These are phyloP conservation scores for Periconia digitata DNA, from an alignment of 2,329 filamentous ascomycete genomes.

Conservation along the genomic window DNA sequence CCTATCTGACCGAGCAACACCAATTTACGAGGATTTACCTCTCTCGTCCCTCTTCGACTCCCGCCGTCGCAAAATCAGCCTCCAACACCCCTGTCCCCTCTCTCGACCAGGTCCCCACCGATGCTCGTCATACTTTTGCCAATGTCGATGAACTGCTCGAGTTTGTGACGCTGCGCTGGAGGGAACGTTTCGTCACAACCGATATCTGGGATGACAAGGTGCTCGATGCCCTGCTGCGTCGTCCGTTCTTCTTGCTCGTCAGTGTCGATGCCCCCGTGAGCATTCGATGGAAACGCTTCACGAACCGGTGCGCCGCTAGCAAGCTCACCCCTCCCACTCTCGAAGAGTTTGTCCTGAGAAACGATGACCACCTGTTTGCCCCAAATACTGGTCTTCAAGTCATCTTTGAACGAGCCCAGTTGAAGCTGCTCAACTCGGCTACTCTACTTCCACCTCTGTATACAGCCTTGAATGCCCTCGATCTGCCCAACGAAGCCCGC, in stretches of 20 bases:
- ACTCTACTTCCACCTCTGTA: constrained; percentile 71
- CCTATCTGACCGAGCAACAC: constrained; percentile 83
- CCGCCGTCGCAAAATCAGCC: constrained; percentile 47
- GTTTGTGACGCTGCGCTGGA: constrained; percentile 84
- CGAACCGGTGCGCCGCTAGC: constrained; percentile 55
- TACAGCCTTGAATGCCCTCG: constrained; percentile 69
- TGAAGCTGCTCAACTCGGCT: constrained; percentile 85
- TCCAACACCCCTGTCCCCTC: constrained; percentile 40
- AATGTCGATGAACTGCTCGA: constrained; percentile 72
- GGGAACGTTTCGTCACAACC: constrained; percentile 79
- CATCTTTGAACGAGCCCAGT: constrained; percentile 77
- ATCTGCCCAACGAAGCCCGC: constrained; percentile 76
- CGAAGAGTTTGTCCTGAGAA: constrained; percentile 61
- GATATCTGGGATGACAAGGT: constrained; percentile 73
- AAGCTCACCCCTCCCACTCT: constrained; percentile 56
- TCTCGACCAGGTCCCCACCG: constrained; percentile 10
- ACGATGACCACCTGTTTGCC: constrained; percentile 76
- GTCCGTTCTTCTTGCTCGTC: constrained; percentile 91
- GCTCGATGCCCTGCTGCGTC: constrained; percentile 72
- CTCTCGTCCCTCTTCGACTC: constrained; percentile 39
- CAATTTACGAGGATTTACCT: constrained; percentile 76
- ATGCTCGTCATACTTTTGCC: constrained; percentile 41
- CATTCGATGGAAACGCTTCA: constrained; percentile 80
- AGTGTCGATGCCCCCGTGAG: constrained; percentile 88
- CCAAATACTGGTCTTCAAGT: constrained; percentile 66